Conservation (phyloP, 257 asterid species). For the Echites panduratus region DNA sequence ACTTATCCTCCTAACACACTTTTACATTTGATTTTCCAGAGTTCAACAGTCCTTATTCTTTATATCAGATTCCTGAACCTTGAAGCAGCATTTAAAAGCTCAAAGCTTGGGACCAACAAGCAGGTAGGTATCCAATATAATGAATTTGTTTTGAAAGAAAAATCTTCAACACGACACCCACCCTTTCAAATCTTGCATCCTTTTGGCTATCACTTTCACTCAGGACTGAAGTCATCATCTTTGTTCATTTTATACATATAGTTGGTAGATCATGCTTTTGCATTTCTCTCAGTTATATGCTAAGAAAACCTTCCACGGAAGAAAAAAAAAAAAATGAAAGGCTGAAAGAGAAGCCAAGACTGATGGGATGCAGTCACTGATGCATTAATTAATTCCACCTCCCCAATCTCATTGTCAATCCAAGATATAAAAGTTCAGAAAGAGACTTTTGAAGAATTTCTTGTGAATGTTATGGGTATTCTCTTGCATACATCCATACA, state of each 20-base stretch:
- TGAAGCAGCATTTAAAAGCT: background rate
- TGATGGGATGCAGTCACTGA: too few species aligned
- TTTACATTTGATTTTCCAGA: background rate
- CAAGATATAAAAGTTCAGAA: background rate
- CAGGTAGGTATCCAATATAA: background rate
- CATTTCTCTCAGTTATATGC: background rate
- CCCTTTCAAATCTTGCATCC: background rate
- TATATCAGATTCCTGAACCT: background rate
- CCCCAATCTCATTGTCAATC: background rate
- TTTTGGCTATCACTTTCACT: background rate
- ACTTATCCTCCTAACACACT: background rate
- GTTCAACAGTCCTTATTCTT: background rate
- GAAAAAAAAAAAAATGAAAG: background rate
- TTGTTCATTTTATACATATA: background rate
- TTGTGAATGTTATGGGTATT: background rate
- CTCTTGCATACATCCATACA: background rate
- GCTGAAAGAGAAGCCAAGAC: background rate
- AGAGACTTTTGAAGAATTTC: background rate
- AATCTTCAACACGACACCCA: background rate
- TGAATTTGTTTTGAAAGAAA: background rate
- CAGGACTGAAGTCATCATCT: background rate
- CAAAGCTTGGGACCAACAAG: background rate
- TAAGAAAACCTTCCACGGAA: background rate
- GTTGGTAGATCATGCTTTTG: background rate
- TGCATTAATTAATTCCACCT: background rate